phyloP scores from a whole-genome alignment of 2,329 filamentous ascomycete species.

The Pseudogymnoascus sp. region DNA sequence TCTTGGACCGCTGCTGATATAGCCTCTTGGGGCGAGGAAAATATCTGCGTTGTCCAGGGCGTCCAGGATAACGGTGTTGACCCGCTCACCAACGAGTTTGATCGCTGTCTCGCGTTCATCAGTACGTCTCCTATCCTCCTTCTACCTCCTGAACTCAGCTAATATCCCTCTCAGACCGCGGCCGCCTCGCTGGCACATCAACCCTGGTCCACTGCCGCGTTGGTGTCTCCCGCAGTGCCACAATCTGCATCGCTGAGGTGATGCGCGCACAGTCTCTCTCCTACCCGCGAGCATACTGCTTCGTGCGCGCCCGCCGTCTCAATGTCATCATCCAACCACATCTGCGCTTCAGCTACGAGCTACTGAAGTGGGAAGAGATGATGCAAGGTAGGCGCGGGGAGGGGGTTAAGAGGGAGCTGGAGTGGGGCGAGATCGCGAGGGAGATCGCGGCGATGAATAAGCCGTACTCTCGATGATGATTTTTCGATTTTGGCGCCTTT shows the following conservation, averaged over 20 bases:
- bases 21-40: slow-evolving; percentile 67
- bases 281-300: slow-evolving; percentile 91
- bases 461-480: slow-evolving; percentile 50
- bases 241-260: slow-evolving; percentile 97
- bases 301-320: slow-evolving; percentile 80
- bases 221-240: slow-evolving; percentile 89
- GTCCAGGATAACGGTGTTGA: slow-evolving; percentile 98
- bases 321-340: slow-evolving; percentile 99
- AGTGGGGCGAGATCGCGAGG: slow-evolving; percentile 81
- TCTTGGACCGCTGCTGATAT: slow-evolving; percentile 68
- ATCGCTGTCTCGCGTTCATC: slow-evolving; percentile 82
- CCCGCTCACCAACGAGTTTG: slow-evolving; percentile 77
- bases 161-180: slow-evolving; percentile 54
- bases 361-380: slow-evolving; percentile 90
- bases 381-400: slow-evolving; percentile 48
- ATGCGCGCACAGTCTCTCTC: slow-evolving; percentile 77
- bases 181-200: slow-evolving; percentile 67
- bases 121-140: slow-evolving; percentile 49
- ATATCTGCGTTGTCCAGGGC: slow-evolving; percentile 71
- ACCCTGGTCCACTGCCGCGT: slow-evolving; percentile 95
- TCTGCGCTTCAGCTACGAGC: slow-evolving; percentile 86
- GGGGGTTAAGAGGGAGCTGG: slow-evolving; percentile 66
- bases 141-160: slow-evolving; percentile 13
- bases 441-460: slow-evolving; percentile 96
- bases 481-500: not conserved